Conservation (phyloP, 2,329 filamentous ascomycete species). For the Calonectria pteridis region DNA sequence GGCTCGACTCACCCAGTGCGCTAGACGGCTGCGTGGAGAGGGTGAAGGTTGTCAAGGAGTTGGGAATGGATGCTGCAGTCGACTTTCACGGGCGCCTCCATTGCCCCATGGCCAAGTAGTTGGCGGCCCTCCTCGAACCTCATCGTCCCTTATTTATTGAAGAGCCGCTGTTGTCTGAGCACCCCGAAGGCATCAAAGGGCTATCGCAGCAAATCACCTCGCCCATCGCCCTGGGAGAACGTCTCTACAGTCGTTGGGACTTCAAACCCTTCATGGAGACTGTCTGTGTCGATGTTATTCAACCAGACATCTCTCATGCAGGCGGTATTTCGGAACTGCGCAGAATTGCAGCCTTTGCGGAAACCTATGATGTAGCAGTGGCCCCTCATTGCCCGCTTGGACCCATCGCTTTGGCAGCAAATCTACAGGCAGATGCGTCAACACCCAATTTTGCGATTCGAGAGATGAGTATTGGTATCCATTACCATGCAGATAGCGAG, state of each 20-base stretch:
- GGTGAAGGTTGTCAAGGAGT: conserved; percentile 74
- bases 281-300: conserved; percentile 76
- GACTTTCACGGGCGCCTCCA: conserved; percentile 85
- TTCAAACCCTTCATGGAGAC: conserved; percentile 78
- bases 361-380: conserved; percentile 79
- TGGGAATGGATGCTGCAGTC: conserved; percentile 79
- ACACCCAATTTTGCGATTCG: conserved; percentile 78
- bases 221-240: conserved; percentile 80
- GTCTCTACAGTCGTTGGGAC: conserved; percentile 80
- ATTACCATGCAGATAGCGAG: conserved; percentile 77
- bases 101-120: conserved; percentile 84
- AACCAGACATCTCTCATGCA: conserved; percentile 79
- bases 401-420: conserved; percentile 79
- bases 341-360: conserved; percentile 77
- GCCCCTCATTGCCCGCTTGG: conserved; percentile 82
- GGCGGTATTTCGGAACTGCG: conserved; percentile 80
- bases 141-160: conserved; percentile 80
- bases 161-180: conserved; percentile 78
- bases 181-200: conserved; percentile 70
- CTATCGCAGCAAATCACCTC: conserved; percentile 52
- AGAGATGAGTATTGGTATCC: conserved; percentile 84
- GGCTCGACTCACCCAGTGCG: conserved; percentile 78
- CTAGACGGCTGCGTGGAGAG: conserved; percentile 75
- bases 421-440: conserved; percentile 73
- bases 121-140: conserved; percentile 75